Evolutionary conservation across 805 yeast genomes (phyloP), one percentile per base, ranked within the genome.

Genomic region (Yarrowia sp.): DNA sequence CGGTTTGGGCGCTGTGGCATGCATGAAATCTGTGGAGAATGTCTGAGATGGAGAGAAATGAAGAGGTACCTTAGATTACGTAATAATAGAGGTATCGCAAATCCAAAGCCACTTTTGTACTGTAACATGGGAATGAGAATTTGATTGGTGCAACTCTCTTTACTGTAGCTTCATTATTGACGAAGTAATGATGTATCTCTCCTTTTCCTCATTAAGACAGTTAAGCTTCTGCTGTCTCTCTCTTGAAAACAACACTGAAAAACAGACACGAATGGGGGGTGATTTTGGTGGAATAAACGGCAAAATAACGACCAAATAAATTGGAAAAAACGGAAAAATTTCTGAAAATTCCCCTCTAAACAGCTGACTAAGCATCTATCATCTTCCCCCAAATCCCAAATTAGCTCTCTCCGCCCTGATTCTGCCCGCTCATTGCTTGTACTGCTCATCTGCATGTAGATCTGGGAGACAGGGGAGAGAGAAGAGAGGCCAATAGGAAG

Each of bases 381-480:
- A 42, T 42, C 15, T 42, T 8, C 46, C 46, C 46, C 46, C 9
- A 15, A 15, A 8, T 42, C 19, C 32, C 32, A 3, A 7, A 42
- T 42, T 26, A 26, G 32, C 32, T 9, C 11, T 46, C 11, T 22
- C 32, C 32, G 42, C 4, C 43, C 43, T 16, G 32, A 7, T 19
- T 16, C 45, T 19, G 35, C 32, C 59, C 45, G 59, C 59, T 53
- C 59, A 53, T 53, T 53, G 59, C 59, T 53, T 53, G 59, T 53
- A 40, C 59, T 53, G 45, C 59, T 53, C 45, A 38, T 2, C 9
- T 40, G 59, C 45, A 53, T 8, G 59, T 3, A 16, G 59, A 40
- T 40, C 45, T 40, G 12, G 32, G 7, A 26, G 32, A 26, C 32
- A 5, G 32, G 7, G 32, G 7, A 5, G 7, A 5, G 32, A 5